Evolutionary conservation across 306 rosid genomes (phyloP).

Genomic region (Cucumis sativus): DNA sequence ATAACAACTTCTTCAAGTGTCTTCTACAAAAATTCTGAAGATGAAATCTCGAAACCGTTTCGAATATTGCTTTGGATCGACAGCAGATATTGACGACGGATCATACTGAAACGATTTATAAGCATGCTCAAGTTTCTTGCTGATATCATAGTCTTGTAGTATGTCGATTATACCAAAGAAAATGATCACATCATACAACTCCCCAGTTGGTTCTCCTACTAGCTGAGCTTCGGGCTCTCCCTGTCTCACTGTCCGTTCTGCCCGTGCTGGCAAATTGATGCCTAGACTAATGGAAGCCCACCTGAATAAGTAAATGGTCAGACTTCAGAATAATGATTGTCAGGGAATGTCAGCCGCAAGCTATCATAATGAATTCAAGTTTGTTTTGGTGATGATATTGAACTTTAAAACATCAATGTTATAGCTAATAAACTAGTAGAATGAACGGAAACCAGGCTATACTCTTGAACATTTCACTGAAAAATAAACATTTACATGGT

Average conservation of each 20-base stretch:
- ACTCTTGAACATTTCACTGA: background rate
- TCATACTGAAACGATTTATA: constrained; percentile 86
- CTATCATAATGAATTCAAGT: background rate
- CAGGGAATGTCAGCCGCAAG: background rate
- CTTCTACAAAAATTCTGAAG: constrained; percentile 82
- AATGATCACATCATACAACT: constrained; percentile 52
- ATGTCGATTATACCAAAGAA: constrained; percentile 88
- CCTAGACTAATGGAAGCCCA: constrained; percentile 53
- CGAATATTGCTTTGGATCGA: constrained; percentile 91
- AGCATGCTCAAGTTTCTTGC: constrained; percentile 95
- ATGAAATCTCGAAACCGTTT: constrained; percentile 91
- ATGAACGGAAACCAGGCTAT: background rate
- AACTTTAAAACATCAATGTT: background rate
- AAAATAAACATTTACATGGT: background rate
- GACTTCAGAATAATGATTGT: background rate
- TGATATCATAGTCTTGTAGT: constrained; percentile 87
- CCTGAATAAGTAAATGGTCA: constrained; percentile 21
- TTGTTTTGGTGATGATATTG: background rate
- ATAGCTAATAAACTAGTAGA: background rate
- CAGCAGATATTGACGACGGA: constrained; percentile 78
- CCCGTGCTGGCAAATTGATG: constrained; percentile 66
- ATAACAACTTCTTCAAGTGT: constrained; percentile 28
- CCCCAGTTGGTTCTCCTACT: constrained; percentile 83
- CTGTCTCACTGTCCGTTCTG: constrained; percentile 51
- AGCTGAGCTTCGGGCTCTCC: constrained; percentile 37